Conservation (phyloP, 495 filamentous ascomycete species). For the Hypomontagnella monticulosa region DNA sequence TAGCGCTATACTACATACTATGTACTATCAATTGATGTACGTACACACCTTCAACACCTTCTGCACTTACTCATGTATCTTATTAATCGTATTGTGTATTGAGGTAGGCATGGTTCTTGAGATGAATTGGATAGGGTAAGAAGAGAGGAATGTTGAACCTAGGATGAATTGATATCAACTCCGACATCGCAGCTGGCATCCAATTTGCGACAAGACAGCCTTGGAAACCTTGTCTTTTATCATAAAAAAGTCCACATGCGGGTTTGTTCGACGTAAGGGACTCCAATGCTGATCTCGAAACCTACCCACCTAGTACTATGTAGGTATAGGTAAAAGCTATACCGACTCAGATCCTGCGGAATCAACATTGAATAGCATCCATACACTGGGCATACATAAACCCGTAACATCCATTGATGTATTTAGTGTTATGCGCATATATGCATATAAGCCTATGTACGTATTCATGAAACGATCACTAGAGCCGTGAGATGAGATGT, state of each 20-base stretch:
- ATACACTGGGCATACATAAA: too few relatives aligned
- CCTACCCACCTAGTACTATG: background rate
- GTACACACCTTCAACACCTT: too few relatives aligned
- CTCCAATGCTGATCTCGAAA: background rate
- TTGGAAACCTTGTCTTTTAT: background rate
- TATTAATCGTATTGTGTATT: too few relatives aligned
- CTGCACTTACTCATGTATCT: too few relatives aligned
- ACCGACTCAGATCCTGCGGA: too few relatives aligned
- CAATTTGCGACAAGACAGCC: background rate
- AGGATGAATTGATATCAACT: background rate
- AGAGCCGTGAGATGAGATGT: conserved; percentile 10
- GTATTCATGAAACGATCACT: conserved; percentile 1
- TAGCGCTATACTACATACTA: too few relatives aligned
- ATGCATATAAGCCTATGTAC: background rate
- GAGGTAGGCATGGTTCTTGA: too few relatives aligned
- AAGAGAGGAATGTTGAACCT: too few relatives aligned
- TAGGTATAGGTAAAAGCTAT: too few relatives aligned
- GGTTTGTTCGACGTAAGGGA: background rate
- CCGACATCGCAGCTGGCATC: conserved; percentile 14
- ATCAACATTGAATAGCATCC: too few relatives aligned
- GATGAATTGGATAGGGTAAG: background rate
- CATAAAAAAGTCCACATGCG: too few relatives aligned
- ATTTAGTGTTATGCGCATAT: background rate
- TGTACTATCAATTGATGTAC: background rate
- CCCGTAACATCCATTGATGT: too few relatives aligned